Conservation (phyloP, 2,329 filamentous ascomycete genomes). For the Cylindrodendrum hubeiense region DNA sequence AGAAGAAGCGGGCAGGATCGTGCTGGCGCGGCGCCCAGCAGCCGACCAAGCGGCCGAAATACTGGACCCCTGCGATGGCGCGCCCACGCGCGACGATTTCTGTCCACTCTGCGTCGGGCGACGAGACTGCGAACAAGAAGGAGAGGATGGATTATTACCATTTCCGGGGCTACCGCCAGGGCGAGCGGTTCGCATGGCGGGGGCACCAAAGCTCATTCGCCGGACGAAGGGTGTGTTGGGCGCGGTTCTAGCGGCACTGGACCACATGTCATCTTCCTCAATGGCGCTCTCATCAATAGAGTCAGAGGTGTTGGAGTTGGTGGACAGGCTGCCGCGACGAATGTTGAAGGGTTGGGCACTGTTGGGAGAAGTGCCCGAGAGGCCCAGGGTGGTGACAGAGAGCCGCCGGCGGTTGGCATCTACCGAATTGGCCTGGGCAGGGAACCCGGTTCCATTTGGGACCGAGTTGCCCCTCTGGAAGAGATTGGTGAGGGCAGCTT, state of each 20-base stretch:
- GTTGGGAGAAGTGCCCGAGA: constrained; percentile 79
- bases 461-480: constrained; percentile 70
- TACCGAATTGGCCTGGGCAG: constrained; percentile 55
- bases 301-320: constrained; percentile 67
- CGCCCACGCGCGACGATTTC: constrained; percentile 43
- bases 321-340: constrained; percentile 78
- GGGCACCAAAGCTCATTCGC: constrained; percentile 90
- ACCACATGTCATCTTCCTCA: constrained; percentile 73
- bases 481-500: constrained; percentile 68
- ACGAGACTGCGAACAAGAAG: constrained; percentile 50
- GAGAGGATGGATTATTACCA: constrained; percentile 67
- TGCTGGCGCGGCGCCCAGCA: constrained; percentile 53
- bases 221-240: constrained; percentile 83
- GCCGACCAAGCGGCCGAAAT: constrained; percentile 51
- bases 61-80: constrained; percentile 44
- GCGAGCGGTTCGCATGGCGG: constrained; percentile 73
- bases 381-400: constrained; percentile 79
- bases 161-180: constrained; percentile 71
- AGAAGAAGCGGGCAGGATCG: constrained; percentile 47
- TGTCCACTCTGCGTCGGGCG: constrained; percentile 49
- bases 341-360: constrained; percentile 63
- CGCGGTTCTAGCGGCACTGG: constrained; percentile 64
- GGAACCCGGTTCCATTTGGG: constrained; percentile 58
- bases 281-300: constrained; percentile 79
- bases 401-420: constrained; percentile 75